Conservation (phyloP, 2,329 filamentous ascomycete genomes). For the Triangularia verruculosa region DNA sequence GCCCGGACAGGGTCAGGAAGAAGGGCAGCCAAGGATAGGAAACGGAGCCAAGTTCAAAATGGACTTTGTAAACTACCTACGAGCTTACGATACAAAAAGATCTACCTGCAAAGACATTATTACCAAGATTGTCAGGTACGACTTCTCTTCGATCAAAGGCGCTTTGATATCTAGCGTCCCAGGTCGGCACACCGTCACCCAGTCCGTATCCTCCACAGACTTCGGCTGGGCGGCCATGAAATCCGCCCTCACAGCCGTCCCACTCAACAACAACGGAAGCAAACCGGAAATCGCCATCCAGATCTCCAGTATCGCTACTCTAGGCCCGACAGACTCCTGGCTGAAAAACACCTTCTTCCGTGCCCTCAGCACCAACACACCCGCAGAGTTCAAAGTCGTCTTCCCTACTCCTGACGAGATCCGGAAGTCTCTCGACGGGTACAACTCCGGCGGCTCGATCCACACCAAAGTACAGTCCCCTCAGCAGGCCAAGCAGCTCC, state of each 20-base stretch:
- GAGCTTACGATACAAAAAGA: constrained; percentile 58
- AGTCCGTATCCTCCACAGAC: constrained; percentile 47
- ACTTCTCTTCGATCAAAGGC: constrained; percentile 68
- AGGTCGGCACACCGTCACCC: constrained; percentile 52
- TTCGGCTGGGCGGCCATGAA: constrained; percentile 76
- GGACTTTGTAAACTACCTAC: constrained; percentile 71
- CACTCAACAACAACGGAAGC: constrained; percentile 36
- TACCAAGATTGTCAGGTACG: constrained; percentile 56
- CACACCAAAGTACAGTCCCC: constrained; percentile 73
- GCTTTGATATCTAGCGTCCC: constrained; percentile 78
- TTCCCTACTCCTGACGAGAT: constrained; percentile 82
- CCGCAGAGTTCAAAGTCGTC: constrained; percentile 64
- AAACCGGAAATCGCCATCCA: constrained; percentile 56
- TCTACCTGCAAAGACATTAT: constrained; percentile 55
- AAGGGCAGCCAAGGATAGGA: constrained; percentile 42
- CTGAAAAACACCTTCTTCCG: constrained; percentile 62
- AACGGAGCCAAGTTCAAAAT: constrained; percentile 70
- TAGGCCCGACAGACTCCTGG: constrained; percentile 71
- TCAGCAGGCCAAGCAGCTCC: constrained; percentile 70
- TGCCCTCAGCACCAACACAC: constrained; percentile 33
- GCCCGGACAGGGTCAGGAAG: constrained; percentile 3
- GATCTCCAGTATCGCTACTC: constrained; percentile 78
- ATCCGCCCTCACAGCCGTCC: constrained; percentile 55
- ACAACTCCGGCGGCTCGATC: constrained; percentile 73
- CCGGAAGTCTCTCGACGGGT: constrained; percentile 72